Base-by-base conservation (phyloP, 768 basidiomycete genomes). In the Amylocystis lapponica region DNA sequence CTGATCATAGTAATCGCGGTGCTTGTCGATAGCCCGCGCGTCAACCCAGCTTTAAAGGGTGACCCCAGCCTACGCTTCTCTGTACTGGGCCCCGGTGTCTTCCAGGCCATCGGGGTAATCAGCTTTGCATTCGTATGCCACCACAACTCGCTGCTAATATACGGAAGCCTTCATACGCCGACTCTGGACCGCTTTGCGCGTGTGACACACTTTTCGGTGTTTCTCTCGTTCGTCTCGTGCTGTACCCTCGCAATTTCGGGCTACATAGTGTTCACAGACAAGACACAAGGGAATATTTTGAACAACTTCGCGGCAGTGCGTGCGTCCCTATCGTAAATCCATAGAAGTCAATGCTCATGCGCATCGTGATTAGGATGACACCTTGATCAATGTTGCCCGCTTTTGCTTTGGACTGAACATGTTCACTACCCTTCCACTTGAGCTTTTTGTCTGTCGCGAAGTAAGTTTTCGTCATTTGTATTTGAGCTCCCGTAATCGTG, bases 51-150 rank as follows among this genome's bases (percentile, higher is more conserved):
- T 30, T 66, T 92, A 25, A 85, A 81, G 60, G 95, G 95, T 9
- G 80, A 85, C 45, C 80, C 86, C 8, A 70, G 73, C 2, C 71
- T 82, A 54, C 77, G 85, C 7, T 85, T 87, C 57, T 83, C 88
- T 2, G 34, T 96, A 47, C 67, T 95, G 32, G 76, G 78, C 17
- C 76, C 87, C 0, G 87, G 92, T 2, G 71, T 97, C 19, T 91
- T 96, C 58, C 90, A 90, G 60, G 94, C 96, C 23, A 94, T 97
- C 36, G 96, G 95, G 19, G 96, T 99, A 48, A 99, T 99, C 56
- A 88, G 86, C 60, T 93, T 92, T 56, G 91, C 93, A 33, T 97
- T 93, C 56, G 94, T 96, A 17, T 96, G 94, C 60, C 95, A 99
- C 62, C 96, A 98, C 63, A 99, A 99, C 61, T 92, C 93, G 8